Evolutionary conservation across 2,329 filamentous ascomycete species (phyloP).

Genomic region (Colletotrichum somersetense): DNA sequence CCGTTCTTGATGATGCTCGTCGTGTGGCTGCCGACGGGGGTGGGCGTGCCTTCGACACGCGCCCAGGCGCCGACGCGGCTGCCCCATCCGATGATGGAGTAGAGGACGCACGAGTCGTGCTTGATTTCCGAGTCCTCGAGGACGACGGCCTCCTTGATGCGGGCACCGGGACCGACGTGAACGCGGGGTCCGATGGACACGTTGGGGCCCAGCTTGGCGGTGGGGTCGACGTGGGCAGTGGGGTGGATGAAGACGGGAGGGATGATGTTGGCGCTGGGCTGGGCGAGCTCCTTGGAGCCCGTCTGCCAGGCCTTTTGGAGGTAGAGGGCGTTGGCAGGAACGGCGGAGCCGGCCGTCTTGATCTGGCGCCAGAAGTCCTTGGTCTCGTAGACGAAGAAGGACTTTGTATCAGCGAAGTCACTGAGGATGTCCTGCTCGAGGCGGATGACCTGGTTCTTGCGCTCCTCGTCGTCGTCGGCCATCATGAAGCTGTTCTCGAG

Average conservation of each 20-base stretch:
- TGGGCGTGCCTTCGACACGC: constrained; percentile 94
- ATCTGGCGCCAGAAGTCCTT: constrained; percentile 99
- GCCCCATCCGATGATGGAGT: constrained; percentile 97
- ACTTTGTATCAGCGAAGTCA: constrained; percentile 95
- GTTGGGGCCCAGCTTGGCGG: constrained; percentile 96
- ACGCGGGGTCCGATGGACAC: constrained; percentile 95
- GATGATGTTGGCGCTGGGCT: constrained; percentile 88
- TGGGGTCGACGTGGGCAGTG: constrained; percentile 88
- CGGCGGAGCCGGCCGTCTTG: constrained; percentile 97
- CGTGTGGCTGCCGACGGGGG: constrained; percentile 86
- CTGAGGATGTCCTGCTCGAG: constrained; percentile 97
- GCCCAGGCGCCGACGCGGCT: constrained; percentile 98
- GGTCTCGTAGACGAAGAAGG: constrained; percentile 98
- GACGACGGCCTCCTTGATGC: constrained; percentile 96
- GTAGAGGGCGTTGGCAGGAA: constrained; percentile 96
- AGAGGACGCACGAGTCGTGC: constrained; percentile 95
- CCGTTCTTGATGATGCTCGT: constrained; percentile 98
- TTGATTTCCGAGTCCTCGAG: constrained; percentile 95
- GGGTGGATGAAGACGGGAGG: constrained; percentile 97
- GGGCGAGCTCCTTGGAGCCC: constrained; percentile 83
- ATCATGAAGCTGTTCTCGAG: constrained; percentile 75
- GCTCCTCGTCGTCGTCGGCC: constrained; percentile 69
- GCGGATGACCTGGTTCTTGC: constrained; percentile 88
- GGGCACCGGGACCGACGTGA: constrained; percentile 84
- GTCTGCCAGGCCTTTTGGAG: constrained; percentile 92